Evolutionary conservation across 2,329 filamentous ascomycete genomes (phyloP), one percentile per base, ranked within the genome.

Genomic region (Orbilia brochopaga): DNA sequence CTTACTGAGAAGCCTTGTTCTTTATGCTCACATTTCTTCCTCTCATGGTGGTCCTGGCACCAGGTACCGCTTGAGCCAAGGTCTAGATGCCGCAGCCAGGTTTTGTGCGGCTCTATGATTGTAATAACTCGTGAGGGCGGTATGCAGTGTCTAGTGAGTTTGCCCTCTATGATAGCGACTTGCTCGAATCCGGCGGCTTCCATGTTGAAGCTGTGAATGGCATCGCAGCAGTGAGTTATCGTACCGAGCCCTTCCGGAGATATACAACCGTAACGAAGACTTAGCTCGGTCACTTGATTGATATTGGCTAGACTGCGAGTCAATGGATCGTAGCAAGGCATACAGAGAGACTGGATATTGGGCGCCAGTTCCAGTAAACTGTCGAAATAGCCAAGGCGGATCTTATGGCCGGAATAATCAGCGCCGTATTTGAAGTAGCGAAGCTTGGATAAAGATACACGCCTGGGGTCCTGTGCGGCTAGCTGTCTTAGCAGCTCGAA

Each of bases 401-500:
- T 17, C 32, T 56, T 17, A 2, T 50, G 50, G 11, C 1, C 17
- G 27, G 3, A 3, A 15, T 60, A 51, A 37, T 67, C 55, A 19
- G n/a, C n/a, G n/a, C 63, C 44, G 19, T 60, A 67, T 13, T 37
- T 40, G 15, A 67, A 56, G 23, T 44, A 13, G 2, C 10, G 24
- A 23, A 67, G 63, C 32, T 46, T 55, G 5, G 10, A 40, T 15
- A 67, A 30, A 11, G 55, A 67, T 7, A 44, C 6, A 2, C 21
- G 27, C 23, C 27, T 32, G 2, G 19, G 56, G 1, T 40, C 52
- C 32, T 46, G 51, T 15, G 35, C 21, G 1, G 63, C 63, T 27
- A 67, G 35, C 27, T 67, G n/a, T 27, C 51, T 50, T 10, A 67
- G 46, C n/a, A 67, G 27, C 0, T 21, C 60, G 37, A 67, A 61